Evolutionary conservation across 805 yeast genomes (phyloP), one percentile per base, ranked within the genome.

Genomic region (Candida odintsovae): DNA sequence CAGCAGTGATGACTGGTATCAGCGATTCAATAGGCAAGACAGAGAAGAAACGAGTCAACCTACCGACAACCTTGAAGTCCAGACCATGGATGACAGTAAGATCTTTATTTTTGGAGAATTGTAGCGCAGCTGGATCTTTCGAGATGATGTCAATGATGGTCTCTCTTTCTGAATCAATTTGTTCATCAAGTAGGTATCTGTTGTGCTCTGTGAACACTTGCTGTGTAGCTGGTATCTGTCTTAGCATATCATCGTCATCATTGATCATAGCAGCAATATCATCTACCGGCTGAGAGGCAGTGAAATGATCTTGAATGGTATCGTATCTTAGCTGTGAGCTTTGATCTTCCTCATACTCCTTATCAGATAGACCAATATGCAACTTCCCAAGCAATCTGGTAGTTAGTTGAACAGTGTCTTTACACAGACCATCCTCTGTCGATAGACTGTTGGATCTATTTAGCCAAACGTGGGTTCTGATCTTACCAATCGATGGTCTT

Each of bases 391-490:
- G 61, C 40, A 83, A 56, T 45, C 70, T 70, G 3, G 76, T 68
- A 1, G 84, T 78, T 26, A 83, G 62, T 16, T 67, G 58, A 7
- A 69, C 52, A 2, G 87, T 76, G 53, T 82, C 78, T 20, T 65
- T 69, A 54, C 87, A 82, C 48, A 72, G 55, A 0, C 82, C 85
- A 35, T 70, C 65, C 2, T 62, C 56, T 39, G 72, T 68, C 13
- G 77, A 66, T 38, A 78, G 69, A 4, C 64, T 56, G 51, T 76
- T 73, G 9, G 65, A 60, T 42, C 70, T 62, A 13, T 67, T 62
- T 37, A 76, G 72, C 89, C 89, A 83, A 4, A 76, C 76, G 54
- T 81, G 85, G 7, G 60, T 56, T 42, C 70, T 62, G 4, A 82
- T 62, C n/a, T 59, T 65, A 0, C 62, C 63, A 41, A 80, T 47